Percentiles rank a stretch among this genome's conserved stretches.
phyloP scores from a whole-genome alignment of 306 rosid genomes.

The Fragaria nilgerrensis region DNA sequence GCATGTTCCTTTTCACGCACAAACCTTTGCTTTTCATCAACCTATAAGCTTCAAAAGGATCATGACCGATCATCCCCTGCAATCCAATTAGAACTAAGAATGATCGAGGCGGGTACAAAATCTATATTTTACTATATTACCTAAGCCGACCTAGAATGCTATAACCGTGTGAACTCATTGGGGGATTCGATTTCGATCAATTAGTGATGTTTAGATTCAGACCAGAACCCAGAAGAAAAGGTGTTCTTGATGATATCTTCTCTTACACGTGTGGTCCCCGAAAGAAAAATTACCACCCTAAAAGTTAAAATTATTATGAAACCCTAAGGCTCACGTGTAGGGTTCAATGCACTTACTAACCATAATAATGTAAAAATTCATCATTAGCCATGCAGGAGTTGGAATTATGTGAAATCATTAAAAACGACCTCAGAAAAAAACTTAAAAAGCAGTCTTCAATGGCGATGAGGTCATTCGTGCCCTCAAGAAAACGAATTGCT shows the following conservation, averaged over 20 bases:
- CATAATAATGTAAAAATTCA: constrained; percentile 84
- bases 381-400: constrained; percentile 92
- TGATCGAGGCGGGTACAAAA: not conserved
- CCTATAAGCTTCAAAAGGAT: not conserved
- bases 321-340: constrained; percentile 82
- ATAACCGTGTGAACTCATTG: constrained; percentile 17
- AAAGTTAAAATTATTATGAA: constrained; percentile 21
- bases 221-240: not conserved
- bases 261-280: constrained; percentile 65
- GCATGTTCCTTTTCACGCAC: not conserved
- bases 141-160: constrained; percentile 7
- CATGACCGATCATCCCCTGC: not conserved
- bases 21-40: not conserved
- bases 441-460: constrained; percentile 7
- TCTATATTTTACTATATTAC: not conserved
- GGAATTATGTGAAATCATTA: constrained; percentile 94
- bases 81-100: constrained; percentile 16
- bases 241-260: constrained; percentile 10
- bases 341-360: constrained; percentile 82
- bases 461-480: constrained; percentile 36
- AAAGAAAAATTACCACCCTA: constrained; percentile 14
- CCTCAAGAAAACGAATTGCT: not conserved
- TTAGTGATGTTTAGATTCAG: not conserved
- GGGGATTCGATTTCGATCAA: not conserved
- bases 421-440: constrained; percentile 63